Evolutionary conservation across 1,139 yeast genomes (phyloP).

Genomic region (Lodderomyces pseudojiufengensis): DNA sequence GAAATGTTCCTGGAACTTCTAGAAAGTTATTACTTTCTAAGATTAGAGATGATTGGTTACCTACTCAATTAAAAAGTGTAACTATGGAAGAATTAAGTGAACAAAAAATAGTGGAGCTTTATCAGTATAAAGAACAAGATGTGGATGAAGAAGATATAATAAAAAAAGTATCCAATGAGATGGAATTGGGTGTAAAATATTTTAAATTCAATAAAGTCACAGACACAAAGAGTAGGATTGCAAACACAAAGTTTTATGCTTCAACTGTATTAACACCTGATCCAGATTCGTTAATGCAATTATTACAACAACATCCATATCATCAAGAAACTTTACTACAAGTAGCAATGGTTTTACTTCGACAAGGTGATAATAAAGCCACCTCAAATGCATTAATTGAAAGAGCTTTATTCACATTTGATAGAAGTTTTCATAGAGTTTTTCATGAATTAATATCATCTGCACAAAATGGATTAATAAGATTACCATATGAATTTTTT

Average conservation of each 20-base stretch:
- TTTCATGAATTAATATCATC: slow-evolving; percentile 45
- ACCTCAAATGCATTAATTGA: slow-evolving; percentile 71
- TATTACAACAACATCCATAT: slow-evolving; percentile 62
- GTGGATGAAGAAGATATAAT: slow-evolving; percentile 26
- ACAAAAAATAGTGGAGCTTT: slow-evolving; percentile 38
- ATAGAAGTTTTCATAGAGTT: slow-evolving; percentile 46
- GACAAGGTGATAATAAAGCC: slow-evolving; percentile 73
- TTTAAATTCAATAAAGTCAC: slow-evolving; percentile 48
- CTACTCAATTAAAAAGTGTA: slow-evolving; percentile 62
- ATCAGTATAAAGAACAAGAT: slow-evolving; percentile 42
- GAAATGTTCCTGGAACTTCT: slow-evolving; percentile 68
- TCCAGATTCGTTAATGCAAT: slow-evolving; percentile 59
- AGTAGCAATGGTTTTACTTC: slow-evolving; percentile 67
- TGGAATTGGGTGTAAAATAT: slow-evolving; percentile 49
- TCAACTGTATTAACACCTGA: slow-evolving; percentile 69
- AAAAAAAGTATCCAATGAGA: slow-evolving; percentile 42
- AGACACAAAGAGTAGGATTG: slow-evolving; percentile 39
- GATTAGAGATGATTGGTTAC: slow-evolving; percentile 79
- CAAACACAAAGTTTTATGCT: slow-evolving; percentile 61
- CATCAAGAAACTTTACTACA: slow-evolving; percentile 78
- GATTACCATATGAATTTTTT: slow-evolving; percentile 74
- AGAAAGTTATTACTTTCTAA: slow-evolving; percentile 66
- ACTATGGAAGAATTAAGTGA: slow-evolving; percentile 53
- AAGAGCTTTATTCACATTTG: slow-evolving; percentile 74
- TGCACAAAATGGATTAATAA: slow-evolving; percentile 55